phyloP scores from a whole-genome alignment of 441 rosid species.

The Pelargonium myrrhifolium region DNA sequence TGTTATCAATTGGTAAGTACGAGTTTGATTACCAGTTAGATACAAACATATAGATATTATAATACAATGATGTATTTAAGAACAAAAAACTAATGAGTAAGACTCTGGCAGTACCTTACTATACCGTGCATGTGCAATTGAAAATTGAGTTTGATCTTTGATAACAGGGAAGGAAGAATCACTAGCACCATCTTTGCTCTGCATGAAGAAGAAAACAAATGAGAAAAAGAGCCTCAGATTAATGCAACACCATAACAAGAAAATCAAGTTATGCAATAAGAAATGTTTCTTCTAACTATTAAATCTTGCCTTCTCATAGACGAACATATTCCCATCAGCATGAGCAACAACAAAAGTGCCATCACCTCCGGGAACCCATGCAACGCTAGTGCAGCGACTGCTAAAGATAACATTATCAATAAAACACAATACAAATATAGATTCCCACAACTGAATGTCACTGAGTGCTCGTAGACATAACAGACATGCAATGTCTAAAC shows the following conservation, averaged over 20 bases:
- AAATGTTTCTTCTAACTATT: slow-evolving; percentile 4
- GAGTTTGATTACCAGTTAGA: slow-evolving; percentile 3
- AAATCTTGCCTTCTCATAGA: slow-evolving; percentile 87
- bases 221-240: slow-evolving; percentile 1
- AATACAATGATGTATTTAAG: not conserved
- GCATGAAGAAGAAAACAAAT: slow-evolving; percentile 16
- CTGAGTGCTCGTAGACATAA: not conserved
- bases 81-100: slow-evolving; percentile 6
- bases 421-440: not conserved
- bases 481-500: not conserved
- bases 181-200: slow-evolving; percentile 80
- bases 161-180: slow-evolving; percentile 84
- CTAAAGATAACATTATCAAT: slow-evolving; percentile 23
- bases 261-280: not conserved
- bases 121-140: slow-evolving; percentile 82
- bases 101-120: slow-evolving; percentile 54
- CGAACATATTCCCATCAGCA: slow-evolving; percentile 85
- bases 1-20: not conserved
- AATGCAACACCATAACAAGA: slow-evolving; percentile 9
- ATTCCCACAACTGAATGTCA: not conserved
- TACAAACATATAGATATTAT: not conserved
- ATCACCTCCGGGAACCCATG: slow-evolving; percentile 96
- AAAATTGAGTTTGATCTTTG: slow-evolving; percentile 82
- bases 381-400: slow-evolving; percentile 81
- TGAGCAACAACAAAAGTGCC: slow-evolving; percentile 92